Evolutionary conservation across 805 yeast genomes (phyloP).

Genomic region (Alloascoidea africana): DNA sequence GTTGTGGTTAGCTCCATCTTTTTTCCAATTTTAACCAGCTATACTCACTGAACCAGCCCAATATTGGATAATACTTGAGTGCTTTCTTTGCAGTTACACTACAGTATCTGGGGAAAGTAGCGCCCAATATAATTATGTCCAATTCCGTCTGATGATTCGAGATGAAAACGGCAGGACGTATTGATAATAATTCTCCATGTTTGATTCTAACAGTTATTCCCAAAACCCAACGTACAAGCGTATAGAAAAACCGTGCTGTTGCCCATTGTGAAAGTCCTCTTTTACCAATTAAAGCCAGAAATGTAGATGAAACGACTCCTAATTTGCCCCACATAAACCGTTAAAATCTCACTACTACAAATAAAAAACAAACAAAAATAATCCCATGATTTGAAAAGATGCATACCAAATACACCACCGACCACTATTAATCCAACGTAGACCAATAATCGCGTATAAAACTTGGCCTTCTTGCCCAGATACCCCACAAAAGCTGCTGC

Average conservation of each 20-base stretch:
- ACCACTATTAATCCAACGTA: background rate
- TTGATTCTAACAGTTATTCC: constrained; percentile 62
- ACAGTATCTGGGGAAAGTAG: constrained; percentile 74
- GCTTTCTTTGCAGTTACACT: constrained; percentile 87
- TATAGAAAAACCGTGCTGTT: constrained; percentile 73
- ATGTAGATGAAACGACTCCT: constrained; percentile 43
- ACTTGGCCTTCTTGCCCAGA: background rate
- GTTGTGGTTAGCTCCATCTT: too few relatives aligned
- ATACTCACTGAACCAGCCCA: constrained; percentile 71
- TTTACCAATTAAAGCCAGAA: constrained; percentile 54
- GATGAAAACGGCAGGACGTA: constrained; percentile 60
- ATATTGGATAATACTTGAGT: constrained; percentile 68
- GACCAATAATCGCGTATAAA: background rate
- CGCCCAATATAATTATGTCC: constrained; percentile 72
- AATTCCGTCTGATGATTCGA: constrained; percentile 87
- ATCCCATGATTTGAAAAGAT: too few relatives aligned
- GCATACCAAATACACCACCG: constrained; percentile 1
- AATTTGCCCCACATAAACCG: too few relatives aligned
- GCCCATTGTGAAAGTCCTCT: constrained; percentile 76
- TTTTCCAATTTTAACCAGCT: too few relatives aligned
- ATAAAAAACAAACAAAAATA: too few relatives aligned
- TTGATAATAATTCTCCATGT: too few relatives aligned
- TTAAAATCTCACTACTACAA: too few relatives aligned
- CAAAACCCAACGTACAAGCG: constrained; percentile 39
- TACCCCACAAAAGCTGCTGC: background rate